Evolutionary conservation across 225 moss, liverwort and hornwort genomes (phyloP).

Genomic region (Polytrichum commune): DNA sequence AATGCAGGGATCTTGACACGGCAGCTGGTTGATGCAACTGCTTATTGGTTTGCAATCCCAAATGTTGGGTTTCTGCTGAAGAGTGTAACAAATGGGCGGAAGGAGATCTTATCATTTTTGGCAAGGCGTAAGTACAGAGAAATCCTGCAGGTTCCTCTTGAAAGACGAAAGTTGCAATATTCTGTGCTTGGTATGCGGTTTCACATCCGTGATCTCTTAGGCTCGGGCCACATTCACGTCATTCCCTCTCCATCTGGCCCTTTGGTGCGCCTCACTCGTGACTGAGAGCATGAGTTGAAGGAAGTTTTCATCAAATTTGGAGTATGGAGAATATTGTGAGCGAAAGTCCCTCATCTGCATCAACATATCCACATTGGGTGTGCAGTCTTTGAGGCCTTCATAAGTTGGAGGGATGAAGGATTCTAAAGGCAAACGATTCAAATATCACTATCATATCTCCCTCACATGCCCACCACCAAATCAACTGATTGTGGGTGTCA

Average conservation of each 20-base stretch:
- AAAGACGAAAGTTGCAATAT: constrained; percentile 66
- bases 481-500: too few relatives aligned
- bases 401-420: too few relatives aligned
- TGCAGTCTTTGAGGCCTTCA: too few relatives aligned
- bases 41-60: constrained; percentile 92
- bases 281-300: constrained; percentile 19
- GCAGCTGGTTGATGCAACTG: constrained; percentile 76
- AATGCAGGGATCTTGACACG: constrained; percentile 86
- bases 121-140: constrained; percentile 75
- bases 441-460: too few relatives aligned
- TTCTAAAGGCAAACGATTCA: too few relatives aligned
- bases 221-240: constrained; percentile 59
- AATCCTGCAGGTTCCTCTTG: constrained; percentile 76
- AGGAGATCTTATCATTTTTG: constrained; percentile 77
- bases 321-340: too few relatives aligned
- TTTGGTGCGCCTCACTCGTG: constrained; percentile 68
- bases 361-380: too few relatives aligned
- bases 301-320: too few relatives aligned
- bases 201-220: constrained; percentile 85
- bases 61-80: constrained; percentile 75
- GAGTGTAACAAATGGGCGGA: constrained; percentile 74
- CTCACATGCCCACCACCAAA: too few relatives aligned
- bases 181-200: constrained; percentile 91
- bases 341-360: too few relatives aligned
- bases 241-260: constrained; percentile 81